phyloP scores from a whole-genome alignment of 2,329 filamentous ascomycete species.

The Akanthomyces lecanii region DNA sequence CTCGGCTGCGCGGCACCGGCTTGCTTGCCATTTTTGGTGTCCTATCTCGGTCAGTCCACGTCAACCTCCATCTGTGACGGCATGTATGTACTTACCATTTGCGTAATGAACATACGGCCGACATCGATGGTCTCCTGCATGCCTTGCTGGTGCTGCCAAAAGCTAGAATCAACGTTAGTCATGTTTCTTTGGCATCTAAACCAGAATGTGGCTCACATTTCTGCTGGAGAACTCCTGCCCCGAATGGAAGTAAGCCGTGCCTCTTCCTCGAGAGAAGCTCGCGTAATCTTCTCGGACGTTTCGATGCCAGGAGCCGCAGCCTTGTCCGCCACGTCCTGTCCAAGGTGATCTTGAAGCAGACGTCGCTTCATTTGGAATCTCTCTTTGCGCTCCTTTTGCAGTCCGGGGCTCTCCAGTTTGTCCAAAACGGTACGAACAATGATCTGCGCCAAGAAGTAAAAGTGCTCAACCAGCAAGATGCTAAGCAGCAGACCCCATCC shows the following conservation, averaged over 20 bases:
- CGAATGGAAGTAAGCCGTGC: slow-evolving; percentile 47
- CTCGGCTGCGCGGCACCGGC: slow-evolving; percentile 6
- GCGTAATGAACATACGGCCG: slow-evolving; percentile 51
- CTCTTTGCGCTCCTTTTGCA: slow-evolving; percentile 80
- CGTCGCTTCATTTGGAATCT: slow-evolving; percentile 76
- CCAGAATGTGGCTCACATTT: slow-evolving; percentile 37
- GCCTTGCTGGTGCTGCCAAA: slow-evolving; percentile 59
- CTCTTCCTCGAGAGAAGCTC: slow-evolving; percentile 61
- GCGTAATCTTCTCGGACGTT: slow-evolving; percentile 59
- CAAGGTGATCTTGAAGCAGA: slow-evolving; percentile 70
- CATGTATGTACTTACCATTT: slow-evolving; percentile 29
- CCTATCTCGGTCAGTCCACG: not conserved
- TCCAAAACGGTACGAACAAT: slow-evolving; percentile 67
- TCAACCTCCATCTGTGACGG: not conserved
- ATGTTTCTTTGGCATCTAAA: not conserved
- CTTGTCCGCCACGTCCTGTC: slow-evolving; percentile 49
- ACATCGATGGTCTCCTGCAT: slow-evolving; percentile 55
- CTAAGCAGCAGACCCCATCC: slow-evolving; percentile 77
- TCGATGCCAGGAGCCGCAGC: slow-evolving; percentile 44
- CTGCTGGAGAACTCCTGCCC: slow-evolving; percentile 48
- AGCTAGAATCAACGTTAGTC: slow-evolving; percentile 37
- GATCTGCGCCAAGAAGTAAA: slow-evolving; percentile 76
- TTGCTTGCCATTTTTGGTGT: slow-evolving; percentile 1
- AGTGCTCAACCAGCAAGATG: slow-evolving; percentile 82
- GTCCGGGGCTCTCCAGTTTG: slow-evolving; percentile 79